These are phyloP conservation scores for Phaeoacremonium minimum DNA, from an alignment of 2,329 filamentous ascomycete genomes.

Conservation along the genomic window DNA sequence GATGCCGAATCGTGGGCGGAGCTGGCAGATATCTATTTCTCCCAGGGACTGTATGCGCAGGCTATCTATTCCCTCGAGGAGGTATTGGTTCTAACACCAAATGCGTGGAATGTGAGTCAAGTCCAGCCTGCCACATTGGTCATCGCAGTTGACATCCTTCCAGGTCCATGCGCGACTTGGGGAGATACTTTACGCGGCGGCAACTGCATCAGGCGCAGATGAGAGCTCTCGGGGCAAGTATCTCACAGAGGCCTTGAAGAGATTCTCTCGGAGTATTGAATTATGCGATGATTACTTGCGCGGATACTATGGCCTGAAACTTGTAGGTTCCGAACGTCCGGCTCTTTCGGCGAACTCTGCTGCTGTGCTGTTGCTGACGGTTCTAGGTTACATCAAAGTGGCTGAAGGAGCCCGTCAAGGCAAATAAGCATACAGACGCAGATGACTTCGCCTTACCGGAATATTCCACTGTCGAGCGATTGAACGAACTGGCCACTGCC, in stretches of 20 bases:
- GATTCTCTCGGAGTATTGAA: slow-evolving; percentile 88
- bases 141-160: no score
- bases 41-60: slow-evolving; percentile 74
- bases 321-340: slow-evolving; percentile 44
- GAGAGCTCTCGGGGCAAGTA: slow-evolving; percentile 42
- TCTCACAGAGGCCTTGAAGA: slow-evolving; percentile 70
- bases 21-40: slow-evolving; percentile 79
- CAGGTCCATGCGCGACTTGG: slow-evolving; percentile 84
- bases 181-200: slow-evolving; percentile 74
- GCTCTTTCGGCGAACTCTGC: neutral
- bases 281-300: slow-evolving; percentile 89
- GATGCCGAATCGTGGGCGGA: slow-evolving; percentile 94
- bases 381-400: slow-evolving; percentile 45
- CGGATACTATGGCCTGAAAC: slow-evolving; percentile 86
- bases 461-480: slow-evolving; percentile 54
- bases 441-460: slow-evolving; percentile 52
- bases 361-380: slow-evolving; percentile 20
- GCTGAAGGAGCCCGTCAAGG: slow-evolving; percentile 36
- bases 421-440: slow-evolving; percentile 39
- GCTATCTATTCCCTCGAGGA: slow-evolving; percentile 88
- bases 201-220: slow-evolving; percentile 30
- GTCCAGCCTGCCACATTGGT: no score
- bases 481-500: slow-evolving; percentile 68
- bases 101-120: slow-evolving; percentile 92
- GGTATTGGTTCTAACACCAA: slow-evolving; percentile 78